Evolutionary conservation across 805 yeast genomes (phyloP).

Genomic region (Yamadazyma ubonensis): DNA sequence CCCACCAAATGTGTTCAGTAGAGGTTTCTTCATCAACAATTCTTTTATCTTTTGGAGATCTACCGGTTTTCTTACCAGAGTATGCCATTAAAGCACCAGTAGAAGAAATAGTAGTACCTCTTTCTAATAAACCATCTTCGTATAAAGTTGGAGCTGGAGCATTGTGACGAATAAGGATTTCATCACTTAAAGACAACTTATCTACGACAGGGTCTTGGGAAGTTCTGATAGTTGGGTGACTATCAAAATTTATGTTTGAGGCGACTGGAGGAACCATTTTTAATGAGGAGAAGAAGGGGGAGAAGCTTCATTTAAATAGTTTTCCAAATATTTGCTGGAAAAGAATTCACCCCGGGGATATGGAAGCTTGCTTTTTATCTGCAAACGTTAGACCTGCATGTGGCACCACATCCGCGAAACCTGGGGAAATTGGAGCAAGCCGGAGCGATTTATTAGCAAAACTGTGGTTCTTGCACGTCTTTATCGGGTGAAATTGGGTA

Average conservation of each 20-base stretch:
- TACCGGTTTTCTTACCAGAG: conserved; percentile 94
- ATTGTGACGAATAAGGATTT: conserved; percentile 76
- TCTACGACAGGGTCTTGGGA: conserved; percentile 42
- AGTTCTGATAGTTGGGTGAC: conserved; percentile 40
- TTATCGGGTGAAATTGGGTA: conserved; percentile 9
- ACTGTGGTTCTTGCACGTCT: conserved; percentile 1
- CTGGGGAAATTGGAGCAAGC: conserved; percentile 11
- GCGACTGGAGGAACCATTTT: conserved; percentile 46
- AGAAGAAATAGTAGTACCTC: conserved; percentile 86
- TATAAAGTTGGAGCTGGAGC: conserved; percentile 90
- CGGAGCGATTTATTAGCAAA: conserved; percentile 2
- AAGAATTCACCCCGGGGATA: conserved; percentile 14
- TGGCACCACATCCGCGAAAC: not conserved
- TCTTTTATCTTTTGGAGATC: conserved; percentile 98
- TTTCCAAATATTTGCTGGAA: conserved; percentile 4
- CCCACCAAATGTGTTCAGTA: conserved; percentile 93
- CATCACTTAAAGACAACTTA: conserved; percentile 51
- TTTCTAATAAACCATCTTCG: conserved; percentile 91
- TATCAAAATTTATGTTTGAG: conserved; percentile 41
- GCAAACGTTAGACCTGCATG: conserved; percentile 3
- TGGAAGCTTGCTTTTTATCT: conserved; percentile 13
- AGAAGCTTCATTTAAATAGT: conserved; percentile 13
- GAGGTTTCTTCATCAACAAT: conserved; percentile 93
- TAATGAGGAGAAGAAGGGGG: conserved; percentile 1
- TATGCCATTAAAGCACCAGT: conserved; percentile 95